Evolutionary conservation across 768 basidiomycete genomes (phyloP).

Genomic region (Suillus paluster): DNA sequence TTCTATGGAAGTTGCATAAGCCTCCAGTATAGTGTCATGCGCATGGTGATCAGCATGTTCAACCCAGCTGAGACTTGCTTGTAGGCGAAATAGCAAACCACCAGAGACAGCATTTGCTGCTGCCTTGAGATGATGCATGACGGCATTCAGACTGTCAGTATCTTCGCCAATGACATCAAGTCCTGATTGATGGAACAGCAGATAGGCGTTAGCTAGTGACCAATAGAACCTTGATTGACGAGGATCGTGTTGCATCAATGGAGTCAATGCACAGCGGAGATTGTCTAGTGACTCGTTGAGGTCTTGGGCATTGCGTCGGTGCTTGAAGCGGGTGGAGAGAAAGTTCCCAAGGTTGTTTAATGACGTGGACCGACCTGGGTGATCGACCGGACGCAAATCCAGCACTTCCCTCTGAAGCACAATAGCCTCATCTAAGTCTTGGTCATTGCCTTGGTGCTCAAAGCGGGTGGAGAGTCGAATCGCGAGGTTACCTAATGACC

Average conservation of each 20-base stretch:
- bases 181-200: background rate
- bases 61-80: background rate
- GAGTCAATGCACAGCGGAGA: background rate
- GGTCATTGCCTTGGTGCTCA: slow-evolving; percentile 8
- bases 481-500: slow-evolving; percentile 19
- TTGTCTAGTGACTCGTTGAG: background rate
- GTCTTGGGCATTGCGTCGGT: background rate
- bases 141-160: background rate
- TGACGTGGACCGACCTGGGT: slow-evolving; percentile 13
- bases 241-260: background rate
- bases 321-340: slow-evolving; percentile 1
- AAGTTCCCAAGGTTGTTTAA: slow-evolving; percentile 11
- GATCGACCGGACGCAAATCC: slow-evolving; percentile 13
- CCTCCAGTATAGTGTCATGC: slow-evolving; percentile 4
- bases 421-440: slow-evolving; percentile 20
- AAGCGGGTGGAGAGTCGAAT: slow-evolving; percentile 15
- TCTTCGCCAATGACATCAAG: background rate
- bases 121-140: background rate
- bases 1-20: background rate
- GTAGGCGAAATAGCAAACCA: background rate
- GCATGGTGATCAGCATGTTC: background rate
- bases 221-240: background rate
- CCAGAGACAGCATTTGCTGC: background rate
- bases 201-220: background rate
- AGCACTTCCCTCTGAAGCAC: slow-evolving; percentile 12